A percentile compares a stretch with the other conserved stretches of the same genome.
These are phyloP conservation scores for Pseudoperonospora humuli DNA, from an alignment of 352 stramenopile species.

Conservation along the genomic window DNA sequence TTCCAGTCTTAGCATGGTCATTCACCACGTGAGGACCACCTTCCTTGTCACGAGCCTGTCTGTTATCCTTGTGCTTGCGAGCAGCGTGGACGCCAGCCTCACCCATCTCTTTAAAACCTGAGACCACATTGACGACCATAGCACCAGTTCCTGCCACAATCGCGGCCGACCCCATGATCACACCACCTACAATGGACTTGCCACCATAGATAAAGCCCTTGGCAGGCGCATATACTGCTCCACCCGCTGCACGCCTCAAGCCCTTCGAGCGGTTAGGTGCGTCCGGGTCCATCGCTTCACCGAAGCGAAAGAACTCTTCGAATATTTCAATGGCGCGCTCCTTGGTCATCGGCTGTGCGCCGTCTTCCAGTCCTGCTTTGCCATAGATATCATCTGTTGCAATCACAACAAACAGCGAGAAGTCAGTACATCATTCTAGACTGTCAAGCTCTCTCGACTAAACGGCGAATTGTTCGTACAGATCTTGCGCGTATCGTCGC, in stretches of 20 bases:
- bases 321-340: constrained; percentile 82
- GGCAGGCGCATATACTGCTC: constrained; percentile 70
- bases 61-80: constrained; percentile 50
- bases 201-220: constrained; percentile 80
- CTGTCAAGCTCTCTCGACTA: background rate
- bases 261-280: constrained; percentile 71
- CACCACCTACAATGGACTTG: constrained; percentile 71
- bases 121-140: constrained; percentile 77
- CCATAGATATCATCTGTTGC: constrained; percentile 87
- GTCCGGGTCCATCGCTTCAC: constrained; percentile 77
- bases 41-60: constrained; percentile 34
- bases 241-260: constrained; percentile 64
- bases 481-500: constrained; percentile 84
- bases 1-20: constrained; percentile 5
- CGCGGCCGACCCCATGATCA: constrained; percentile 79
- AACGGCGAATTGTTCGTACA: constrained; percentile 40
- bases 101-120: constrained; percentile 84
- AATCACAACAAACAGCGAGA: constrained; percentile 4
- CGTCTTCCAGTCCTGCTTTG: constrained; percentile 86
- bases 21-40: constrained; percentile 20
- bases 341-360: constrained; percentile 74
- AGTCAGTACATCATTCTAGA: constrained; percentile 1
- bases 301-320: constrained; percentile 81
- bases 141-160: constrained; percentile 66
- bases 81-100: constrained; percentile 73